Base-by-base conservation (phyloP, 208 protist species). In the Crithidia bombi region DNA sequence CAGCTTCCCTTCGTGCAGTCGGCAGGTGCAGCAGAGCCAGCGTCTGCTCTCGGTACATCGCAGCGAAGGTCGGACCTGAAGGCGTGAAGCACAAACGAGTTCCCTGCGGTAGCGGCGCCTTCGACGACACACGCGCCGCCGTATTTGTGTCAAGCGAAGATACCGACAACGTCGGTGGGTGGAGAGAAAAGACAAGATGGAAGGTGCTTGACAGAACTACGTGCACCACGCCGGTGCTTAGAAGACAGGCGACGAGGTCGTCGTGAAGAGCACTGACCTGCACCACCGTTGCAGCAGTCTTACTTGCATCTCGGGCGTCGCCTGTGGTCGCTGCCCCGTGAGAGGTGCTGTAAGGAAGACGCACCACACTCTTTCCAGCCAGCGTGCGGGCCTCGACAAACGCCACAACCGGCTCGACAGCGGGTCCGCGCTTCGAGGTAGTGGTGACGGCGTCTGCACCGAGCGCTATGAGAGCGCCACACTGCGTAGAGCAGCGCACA, bases 381-480 rank as follows among this genome's bases (percentile, higher is more conserved):
- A 83, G 47, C 14, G 74, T 80, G 28, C 76, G 52, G 0, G 67
- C 65, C 11, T 74, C 35, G 10, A 84, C 33, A 43, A 83, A 79
- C 26, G 79, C 82, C 3, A 85, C 73, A 12, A 66, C 71, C 1
- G 71, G 71, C 56, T 66, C 64, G 39, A 69, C 56, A 1, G 44
- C 57, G 5, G 28, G 30, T 0, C 64, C 57, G 5, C 17, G 46
- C 28, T n/a, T 43, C 3, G 61, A 54, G n/a, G 69, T n/a, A n/a
- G n/a, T 57, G 3, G 78, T 56, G 2, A 66, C 63, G 17, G 63
- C 75, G 32, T 70, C 59, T 17, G 58, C 69, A 0, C 80, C 80
- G 7, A 85, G 47, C 3, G 39, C 80, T 6, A 85, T 28, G 44
- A 78, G 75, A 9, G 51, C 15, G 7, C 54, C 55, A 21, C 69